Conservation (phyloP, 2,329 filamentous ascomycete species). For the Fusarium nisikadoi region DNA sequence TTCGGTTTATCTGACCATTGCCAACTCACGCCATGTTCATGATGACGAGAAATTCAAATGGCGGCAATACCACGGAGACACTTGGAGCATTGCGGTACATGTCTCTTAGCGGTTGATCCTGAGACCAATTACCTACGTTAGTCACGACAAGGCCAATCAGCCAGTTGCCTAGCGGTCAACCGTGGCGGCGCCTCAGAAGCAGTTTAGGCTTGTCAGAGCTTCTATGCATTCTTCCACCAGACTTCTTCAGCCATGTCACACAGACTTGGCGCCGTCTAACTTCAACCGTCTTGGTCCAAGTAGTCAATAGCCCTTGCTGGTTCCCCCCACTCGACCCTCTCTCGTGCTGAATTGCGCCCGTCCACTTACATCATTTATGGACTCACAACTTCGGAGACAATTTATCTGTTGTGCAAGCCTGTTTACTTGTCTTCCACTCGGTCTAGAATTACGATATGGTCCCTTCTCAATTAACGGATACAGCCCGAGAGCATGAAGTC, state of each 20-base stretch:
- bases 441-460: conserved; percentile 22
- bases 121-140: not conserved
- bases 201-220: conserved; percentile 30
- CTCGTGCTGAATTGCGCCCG: conserved; percentile 34
- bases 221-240: conserved; percentile 45
- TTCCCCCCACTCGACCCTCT: conserved; percentile 36
- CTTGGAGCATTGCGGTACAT: not conserved
- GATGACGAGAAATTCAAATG: conserved; percentile 19
- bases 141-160: conserved; percentile 12
- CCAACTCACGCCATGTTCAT: conserved; percentile 39
- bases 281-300: conserved; percentile 12
- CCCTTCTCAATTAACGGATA: conserved; percentile 16
- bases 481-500: conserved; percentile 19
- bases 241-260: conserved; percentile 30
- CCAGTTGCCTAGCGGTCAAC: conserved; percentile 25
- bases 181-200: conserved; percentile 23
- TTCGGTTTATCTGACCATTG: conserved; percentile 28
- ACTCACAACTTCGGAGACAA: conserved; percentile 32
- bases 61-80: conserved; percentile 34
- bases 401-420: conserved; percentile 17
- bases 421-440: conserved; percentile 21
- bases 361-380: conserved; percentile 45
- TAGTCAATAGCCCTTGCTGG: conserved; percentile 27
- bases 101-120: conserved; percentile 17
- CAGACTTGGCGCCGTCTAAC: conserved; percentile 24